Percentiles rank a stretch among this genome's conserved stretches.
Conservation (phyloP, 129 eudicot species). For the Calendula officinalis region DNA sequence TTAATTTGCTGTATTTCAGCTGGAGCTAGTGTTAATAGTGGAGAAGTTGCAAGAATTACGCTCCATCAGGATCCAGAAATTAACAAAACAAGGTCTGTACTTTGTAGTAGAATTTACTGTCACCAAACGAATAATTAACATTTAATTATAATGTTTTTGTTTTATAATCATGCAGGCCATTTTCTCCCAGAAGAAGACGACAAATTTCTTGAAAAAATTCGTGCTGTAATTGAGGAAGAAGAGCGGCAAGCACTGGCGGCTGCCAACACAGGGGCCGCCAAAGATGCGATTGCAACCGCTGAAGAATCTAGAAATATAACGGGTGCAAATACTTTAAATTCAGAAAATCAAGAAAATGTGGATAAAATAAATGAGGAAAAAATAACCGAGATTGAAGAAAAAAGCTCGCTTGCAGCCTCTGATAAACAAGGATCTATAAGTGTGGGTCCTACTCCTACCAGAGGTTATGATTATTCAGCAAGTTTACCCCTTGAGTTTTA, state of each 20-base stretch:
- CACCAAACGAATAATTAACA: neutral
- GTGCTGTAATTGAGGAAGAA: constrained; percentile 97
- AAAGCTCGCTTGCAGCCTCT: constrained; percentile 15
- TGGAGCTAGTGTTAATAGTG: constrained; percentile 82
- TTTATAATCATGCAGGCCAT: constrained; percentile 58
- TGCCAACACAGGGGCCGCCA: constrained; percentile 85
- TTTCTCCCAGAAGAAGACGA: constrained; percentile 96
- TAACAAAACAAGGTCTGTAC: constrained; percentile 91
- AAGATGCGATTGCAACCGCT: constrained; percentile 86
- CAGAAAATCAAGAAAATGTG: constrained; percentile 32
- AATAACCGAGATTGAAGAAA: constrained; percentile 28
- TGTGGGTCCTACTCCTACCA: constrained; percentile 32
- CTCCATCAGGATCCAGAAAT: constrained; percentile 80
- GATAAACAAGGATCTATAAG: constrained; percentile 31
- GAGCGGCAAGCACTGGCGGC: constrained; percentile 86
- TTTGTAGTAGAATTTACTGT: constrained; percentile 20
- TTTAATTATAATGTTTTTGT: constrained; percentile 4
- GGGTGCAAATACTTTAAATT: constrained; percentile 27
- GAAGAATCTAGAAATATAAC: constrained; percentile 63
- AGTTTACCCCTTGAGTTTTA: constrained; percentile 88
- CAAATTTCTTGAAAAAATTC: constrained; percentile 88
- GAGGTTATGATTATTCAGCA: constrained; percentile 62
- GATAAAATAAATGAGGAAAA: constrained; percentile 31
- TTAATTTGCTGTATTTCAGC: constrained; percentile 44
- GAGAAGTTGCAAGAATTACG: constrained; percentile 97